Evolutionary conservation across 495 filamentous ascomycete genomes (phyloP).

Genomic region (Ascobolus immersus): DNA sequence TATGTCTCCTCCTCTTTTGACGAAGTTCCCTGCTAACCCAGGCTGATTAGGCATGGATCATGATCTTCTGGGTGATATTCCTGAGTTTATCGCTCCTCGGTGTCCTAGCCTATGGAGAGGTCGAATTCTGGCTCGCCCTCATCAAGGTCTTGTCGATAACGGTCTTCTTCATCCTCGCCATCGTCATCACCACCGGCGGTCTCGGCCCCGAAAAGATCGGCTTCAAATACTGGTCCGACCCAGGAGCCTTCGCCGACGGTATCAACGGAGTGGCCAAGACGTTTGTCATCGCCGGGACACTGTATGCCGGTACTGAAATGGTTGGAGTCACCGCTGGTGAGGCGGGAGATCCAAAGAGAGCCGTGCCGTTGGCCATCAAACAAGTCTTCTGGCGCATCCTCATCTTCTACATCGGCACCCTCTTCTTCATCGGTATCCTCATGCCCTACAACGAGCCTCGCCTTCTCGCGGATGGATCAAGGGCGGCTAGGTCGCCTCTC

Average conservation of each 20-base stretch:
- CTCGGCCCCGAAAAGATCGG: slow-evolving; percentile 23
- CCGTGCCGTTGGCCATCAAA: slow-evolving; percentile 44
- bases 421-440: slow-evolving; percentile 44
- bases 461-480: slow-evolving; percentile 24
- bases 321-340: slow-evolving; percentile 52
- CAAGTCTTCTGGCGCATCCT: slow-evolving; percentile 55
- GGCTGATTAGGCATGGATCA: slow-evolving; percentile 29
- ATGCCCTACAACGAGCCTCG: slow-evolving; percentile 24
- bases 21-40: too few relatives aligned
- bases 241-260: slow-evolving; percentile 39
- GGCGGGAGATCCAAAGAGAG: slow-evolving; percentile 42
- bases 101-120: slow-evolving; percentile 23
- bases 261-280: slow-evolving; percentile 35
- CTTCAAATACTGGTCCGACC: slow-evolving; percentile 41
- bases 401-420: slow-evolving; percentile 46
- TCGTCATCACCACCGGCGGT: slow-evolving; percentile 27
- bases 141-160: slow-evolving; percentile 21
- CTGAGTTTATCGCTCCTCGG: slow-evolving; percentile 19
- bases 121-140: slow-evolving; percentile 24
- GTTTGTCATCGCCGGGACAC: slow-evolving; percentile 40
- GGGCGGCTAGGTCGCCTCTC: slow-evolving; percentile 29
- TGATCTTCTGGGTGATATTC: slow-evolving; percentile 37
- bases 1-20: too few relatives aligned
- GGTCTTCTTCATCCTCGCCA: slow-evolving; percentile 24
- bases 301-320: slow-evolving; percentile 51